These are phyloP conservation scores for Claviceps sp. DNA, from an alignment of 2,329 filamentous ascomycete genomes.

Conservation along the genomic window DNA sequence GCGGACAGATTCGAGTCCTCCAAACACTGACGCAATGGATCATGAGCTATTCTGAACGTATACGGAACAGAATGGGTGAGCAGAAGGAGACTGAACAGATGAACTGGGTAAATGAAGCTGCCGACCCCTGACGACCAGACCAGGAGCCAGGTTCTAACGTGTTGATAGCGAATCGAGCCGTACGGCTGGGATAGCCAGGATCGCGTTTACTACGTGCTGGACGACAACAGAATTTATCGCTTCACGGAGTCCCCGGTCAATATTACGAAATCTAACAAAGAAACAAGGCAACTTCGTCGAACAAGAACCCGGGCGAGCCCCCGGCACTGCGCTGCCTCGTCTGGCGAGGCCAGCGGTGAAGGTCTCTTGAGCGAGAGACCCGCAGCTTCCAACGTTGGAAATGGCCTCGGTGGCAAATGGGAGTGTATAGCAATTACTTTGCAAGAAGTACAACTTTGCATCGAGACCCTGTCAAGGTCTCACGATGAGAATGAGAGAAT, in stretches of 20 bases:
- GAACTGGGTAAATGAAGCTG: conserved; percentile 52
- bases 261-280: conserved; percentile 51
- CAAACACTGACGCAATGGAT: conserved; percentile 86
- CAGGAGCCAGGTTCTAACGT: conserved; percentile 8
- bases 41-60: conserved; percentile 72
- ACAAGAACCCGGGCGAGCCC: conserved; percentile 56
- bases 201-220: conserved; percentile 76
- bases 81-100: conserved; percentile 70
- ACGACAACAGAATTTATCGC: conserved; percentile 88
- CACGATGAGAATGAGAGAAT: conserved; percentile 77
- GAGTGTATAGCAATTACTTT: conserved; percentile 79
- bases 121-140: conserved; percentile 5
- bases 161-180: conserved; percentile 55
- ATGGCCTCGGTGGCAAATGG: conserved; percentile 70
- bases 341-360: conserved; percentile 13
- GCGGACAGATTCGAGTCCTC: conserved; percentile 52
- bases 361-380: conserved; percentile 16
- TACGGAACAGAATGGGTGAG: conserved; percentile 77
- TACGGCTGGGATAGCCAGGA: conserved; percentile 84
- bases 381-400: conserved; percentile 19
- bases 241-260: conserved; percentile 58
- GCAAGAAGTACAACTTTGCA: conserved; percentile 59
- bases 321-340: conserved; percentile 45
- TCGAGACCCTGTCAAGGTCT: conserved; percentile 59
- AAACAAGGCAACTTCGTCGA: conserved; percentile 38